These are phyloP conservation scores for Hyaloscypha variabilis DNA, from an alignment of 495 filamentous ascomycete genomes.

Conservation along the genomic window DNA sequence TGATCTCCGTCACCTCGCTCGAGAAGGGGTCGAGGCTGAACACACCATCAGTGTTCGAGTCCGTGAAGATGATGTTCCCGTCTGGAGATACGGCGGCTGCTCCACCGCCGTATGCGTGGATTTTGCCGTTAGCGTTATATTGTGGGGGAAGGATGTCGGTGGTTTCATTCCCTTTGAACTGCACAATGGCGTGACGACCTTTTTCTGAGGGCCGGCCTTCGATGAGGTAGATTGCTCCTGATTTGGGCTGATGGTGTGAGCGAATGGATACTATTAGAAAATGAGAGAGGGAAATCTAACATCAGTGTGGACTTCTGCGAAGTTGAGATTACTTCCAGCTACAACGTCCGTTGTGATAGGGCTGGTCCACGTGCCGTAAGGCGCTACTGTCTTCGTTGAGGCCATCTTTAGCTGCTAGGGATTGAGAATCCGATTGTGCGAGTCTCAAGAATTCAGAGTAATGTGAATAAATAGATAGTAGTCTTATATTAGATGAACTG, in stretches of 20 bases:
- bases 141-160: conserved; percentile 44
- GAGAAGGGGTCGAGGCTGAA: conserved; percentile 39
- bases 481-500: background rate
- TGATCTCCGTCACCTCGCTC: conserved; percentile 26
- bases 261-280: background rate
- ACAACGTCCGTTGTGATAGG: conserved; percentile 43
- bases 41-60: conserved; percentile 39
- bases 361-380: conserved; percentile 50
- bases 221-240: conserved; percentile 43
- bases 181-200: conserved; percentile 44
- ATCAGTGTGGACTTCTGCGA: conserved; percentile 34
- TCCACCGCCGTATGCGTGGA: conserved; percentile 51
- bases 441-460: background rate
- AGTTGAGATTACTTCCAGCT: conserved; percentile 32
- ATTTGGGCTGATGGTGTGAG: conserved; percentile 24
- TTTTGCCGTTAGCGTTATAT: conserved; percentile 40
- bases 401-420: background rate
- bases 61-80: conserved; percentile 45
- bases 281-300: conserved; percentile 23
- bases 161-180: conserved; percentile 33
- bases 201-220: conserved; percentile 40
- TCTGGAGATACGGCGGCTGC: conserved; percentile 35
- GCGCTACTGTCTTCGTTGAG: conserved; percentile 21
- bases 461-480: background rate
- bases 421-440: background rate